Evolutionary conservation across 1,284 basidiomycete species (phyloP).

Genomic region (Pisolithus thermaeus): DNA sequence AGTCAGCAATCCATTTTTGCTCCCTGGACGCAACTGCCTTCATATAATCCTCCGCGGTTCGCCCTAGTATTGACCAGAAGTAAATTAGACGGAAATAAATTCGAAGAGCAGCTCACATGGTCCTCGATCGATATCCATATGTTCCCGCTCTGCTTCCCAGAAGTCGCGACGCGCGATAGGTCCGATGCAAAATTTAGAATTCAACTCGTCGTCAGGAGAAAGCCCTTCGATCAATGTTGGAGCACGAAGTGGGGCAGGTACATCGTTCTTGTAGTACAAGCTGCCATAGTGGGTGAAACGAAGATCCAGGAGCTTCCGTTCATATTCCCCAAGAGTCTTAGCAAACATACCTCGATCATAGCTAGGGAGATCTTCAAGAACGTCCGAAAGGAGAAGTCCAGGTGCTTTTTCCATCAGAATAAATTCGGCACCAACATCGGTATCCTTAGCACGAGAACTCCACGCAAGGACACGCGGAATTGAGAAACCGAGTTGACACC

Average conservation of each 20-base stretch:
- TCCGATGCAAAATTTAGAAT: conserved; percentile 21
- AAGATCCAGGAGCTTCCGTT: conserved; percentile 14
- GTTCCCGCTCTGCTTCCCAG: conserved; percentile 20
- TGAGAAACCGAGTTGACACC: conserved; percentile 17
- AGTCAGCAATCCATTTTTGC: conserved; percentile 1
- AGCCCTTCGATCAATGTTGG: conserved; percentile 14
- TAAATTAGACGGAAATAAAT: neutral
- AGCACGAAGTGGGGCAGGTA: conserved; percentile 17
- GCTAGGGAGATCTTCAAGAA: conserved; percentile 15
- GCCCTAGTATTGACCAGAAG: neutral
- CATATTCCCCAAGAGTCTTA: conserved; percentile 16
- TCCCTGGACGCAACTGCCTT: conserved; percentile 2
- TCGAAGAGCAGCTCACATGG: conserved; percentile 19
- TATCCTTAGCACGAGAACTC: conserved; percentile 19
- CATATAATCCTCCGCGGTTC: conserved; percentile 3
- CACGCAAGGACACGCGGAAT: conserved; percentile 31
- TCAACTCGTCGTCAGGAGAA: neutral
- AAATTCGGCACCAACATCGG: conserved; percentile 30
- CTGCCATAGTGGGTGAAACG: conserved; percentile 31
- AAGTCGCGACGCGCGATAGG: conserved; percentile 20
- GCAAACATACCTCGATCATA: conserved; percentile 7
- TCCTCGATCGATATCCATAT: conserved; percentile 17
- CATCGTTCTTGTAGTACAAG: conserved; percentile 31
- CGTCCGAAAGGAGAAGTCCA: conserved; percentile 22
- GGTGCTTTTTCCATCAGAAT: conserved; percentile 32